Evolutionary conservation across 305 asterid species (phyloP).

Genomic region (Fraxinus greggii): DNA sequence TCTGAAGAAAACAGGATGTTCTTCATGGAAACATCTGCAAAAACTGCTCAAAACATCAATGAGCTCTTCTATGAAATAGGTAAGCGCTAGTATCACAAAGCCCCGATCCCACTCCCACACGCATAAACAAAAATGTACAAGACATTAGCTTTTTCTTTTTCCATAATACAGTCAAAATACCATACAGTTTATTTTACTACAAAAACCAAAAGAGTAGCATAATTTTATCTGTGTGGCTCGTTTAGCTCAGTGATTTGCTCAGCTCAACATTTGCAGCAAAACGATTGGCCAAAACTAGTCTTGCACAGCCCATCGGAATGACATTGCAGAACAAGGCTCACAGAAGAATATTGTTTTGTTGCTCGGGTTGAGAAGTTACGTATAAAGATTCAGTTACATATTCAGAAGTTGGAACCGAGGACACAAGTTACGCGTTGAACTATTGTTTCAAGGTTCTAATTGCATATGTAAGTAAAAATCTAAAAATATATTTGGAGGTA

Average conservation of each 20-base stretch:
- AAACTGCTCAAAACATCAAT: conserved; percentile 35
- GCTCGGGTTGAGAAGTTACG: conserved; percentile 21
- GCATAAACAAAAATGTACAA: not conserved
- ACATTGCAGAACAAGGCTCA: conserved; percentile 22
- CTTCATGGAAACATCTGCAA: conserved; percentile 34
- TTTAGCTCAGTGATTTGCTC: not conserved
- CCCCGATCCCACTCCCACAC: not conserved
- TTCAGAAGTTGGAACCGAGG: not conserved
- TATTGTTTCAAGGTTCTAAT: not conserved
- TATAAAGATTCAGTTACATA: not conserved
- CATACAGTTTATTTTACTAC: not conserved
- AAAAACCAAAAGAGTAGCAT: not conserved
- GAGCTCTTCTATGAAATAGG: conserved; percentile 37
- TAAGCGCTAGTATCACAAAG: not conserved
- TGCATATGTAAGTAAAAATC: not conserved
- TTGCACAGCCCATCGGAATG: conserved; percentile 25
- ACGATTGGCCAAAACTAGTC: conserved; percentile 24
- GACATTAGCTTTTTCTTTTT: not conserved
- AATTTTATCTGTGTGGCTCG: not conserved
- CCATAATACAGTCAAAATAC: not conserved
- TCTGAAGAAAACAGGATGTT: conserved; percentile 35
- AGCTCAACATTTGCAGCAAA: conserved; percentile 26
- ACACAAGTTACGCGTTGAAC: not conserved
- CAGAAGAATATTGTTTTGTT: conserved; percentile 24
- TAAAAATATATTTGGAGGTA: not conserved